Conservation (phyloP, 768 basidiomycete genomes). For the Trametes gibbosa region DNA sequence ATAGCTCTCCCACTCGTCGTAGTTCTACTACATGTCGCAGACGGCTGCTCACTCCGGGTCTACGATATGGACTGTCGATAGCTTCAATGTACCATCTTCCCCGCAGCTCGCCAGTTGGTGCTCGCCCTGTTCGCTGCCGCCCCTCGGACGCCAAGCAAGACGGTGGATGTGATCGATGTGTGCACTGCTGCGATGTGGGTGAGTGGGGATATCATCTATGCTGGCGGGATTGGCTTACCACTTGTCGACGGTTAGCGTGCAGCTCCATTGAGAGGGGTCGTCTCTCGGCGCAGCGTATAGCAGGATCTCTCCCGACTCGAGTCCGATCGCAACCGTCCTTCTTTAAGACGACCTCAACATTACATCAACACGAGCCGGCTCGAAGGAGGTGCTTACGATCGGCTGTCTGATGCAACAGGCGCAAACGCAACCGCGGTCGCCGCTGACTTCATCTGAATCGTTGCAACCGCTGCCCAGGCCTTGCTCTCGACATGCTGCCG, state of each 20-base stretch:
- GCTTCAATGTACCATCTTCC: conserved; percentile 88
- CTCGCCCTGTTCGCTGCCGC: conserved; percentile 20
- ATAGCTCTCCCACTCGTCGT: conserved; percentile 34
- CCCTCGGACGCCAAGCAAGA: conserved; percentile 70
- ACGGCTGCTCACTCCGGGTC: conserved; percentile 46
- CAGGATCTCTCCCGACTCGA: conserved; percentile 76
- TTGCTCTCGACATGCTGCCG: conserved; percentile 29
- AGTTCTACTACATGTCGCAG: conserved; percentile 33
- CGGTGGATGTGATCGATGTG: conserved; percentile 80
- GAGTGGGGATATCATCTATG: conserved; percentile 2
- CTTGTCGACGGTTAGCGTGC: conserved; percentile 43
- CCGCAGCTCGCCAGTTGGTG: conserved; percentile 78
- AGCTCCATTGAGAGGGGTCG: conserved; percentile 43
- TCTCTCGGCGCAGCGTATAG: conserved; percentile 47
- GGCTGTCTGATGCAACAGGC: conserved; percentile 20
- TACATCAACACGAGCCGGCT: not conserved
- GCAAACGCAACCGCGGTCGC: conserved; percentile 81
- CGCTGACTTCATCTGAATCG: conserved; percentile 70
- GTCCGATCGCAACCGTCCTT: conserved; percentile 73
- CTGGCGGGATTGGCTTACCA: conserved; percentile 39
- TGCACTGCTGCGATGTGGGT: conserved; percentile 47
- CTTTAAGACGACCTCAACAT: conserved; percentile 25
- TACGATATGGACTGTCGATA: conserved; percentile 59
- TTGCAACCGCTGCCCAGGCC: conserved; percentile 55
- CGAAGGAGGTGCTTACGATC: not conserved